Evolutionary conservation across 495 filamentous ascomycete genomes (phyloP).

Genomic region (Podospora comata): DNA sequence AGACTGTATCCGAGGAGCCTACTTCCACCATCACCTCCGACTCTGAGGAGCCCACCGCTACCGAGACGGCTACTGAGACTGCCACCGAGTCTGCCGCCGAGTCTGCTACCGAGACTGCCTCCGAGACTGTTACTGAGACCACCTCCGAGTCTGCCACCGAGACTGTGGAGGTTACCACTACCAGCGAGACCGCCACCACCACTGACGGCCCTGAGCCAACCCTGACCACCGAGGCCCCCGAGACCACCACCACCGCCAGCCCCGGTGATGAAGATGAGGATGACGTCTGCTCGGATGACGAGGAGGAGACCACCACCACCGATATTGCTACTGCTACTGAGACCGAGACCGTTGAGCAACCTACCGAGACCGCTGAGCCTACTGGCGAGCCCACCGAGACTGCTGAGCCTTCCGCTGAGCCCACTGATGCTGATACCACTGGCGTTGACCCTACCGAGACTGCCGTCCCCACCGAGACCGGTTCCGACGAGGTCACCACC

Average conservation of each 20-base stretch:
- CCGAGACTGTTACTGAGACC: background rate
- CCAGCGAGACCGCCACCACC: constrained; percentile 5
- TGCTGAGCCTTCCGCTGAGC: background rate
- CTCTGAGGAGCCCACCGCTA: constrained; percentile 16
- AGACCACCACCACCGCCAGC: constrained; percentile 25
- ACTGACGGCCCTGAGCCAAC: constrained; percentile 6
- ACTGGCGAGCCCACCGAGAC: background rate
- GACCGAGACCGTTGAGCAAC: constrained; percentile 14
- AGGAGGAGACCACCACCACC: constrained; percentile 12
- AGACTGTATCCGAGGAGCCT: constrained; percentile 17
- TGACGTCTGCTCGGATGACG: constrained; percentile 20
- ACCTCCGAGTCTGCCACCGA: background rate
- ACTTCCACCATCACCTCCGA: constrained; percentile 9
- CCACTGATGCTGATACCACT: constrained; percentile 1
- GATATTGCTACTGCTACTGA: constrained; percentile 14
- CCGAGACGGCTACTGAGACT: background rate
- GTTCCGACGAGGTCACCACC: background rate
- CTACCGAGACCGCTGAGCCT: background rate
- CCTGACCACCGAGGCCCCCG: constrained; percentile 8
- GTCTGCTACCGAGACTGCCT: background rate
- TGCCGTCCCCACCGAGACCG: background rate
- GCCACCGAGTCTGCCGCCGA: background rate
- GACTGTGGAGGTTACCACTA: background rate
- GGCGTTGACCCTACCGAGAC: constrained; percentile 5
- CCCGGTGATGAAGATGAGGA: constrained; percentile 19